Percentiles rank a stretch among this genome's conserved stretches.
Conservation (phyloP, 768 basidiomycete species). For the Macrolepiota dolichaula region DNA sequence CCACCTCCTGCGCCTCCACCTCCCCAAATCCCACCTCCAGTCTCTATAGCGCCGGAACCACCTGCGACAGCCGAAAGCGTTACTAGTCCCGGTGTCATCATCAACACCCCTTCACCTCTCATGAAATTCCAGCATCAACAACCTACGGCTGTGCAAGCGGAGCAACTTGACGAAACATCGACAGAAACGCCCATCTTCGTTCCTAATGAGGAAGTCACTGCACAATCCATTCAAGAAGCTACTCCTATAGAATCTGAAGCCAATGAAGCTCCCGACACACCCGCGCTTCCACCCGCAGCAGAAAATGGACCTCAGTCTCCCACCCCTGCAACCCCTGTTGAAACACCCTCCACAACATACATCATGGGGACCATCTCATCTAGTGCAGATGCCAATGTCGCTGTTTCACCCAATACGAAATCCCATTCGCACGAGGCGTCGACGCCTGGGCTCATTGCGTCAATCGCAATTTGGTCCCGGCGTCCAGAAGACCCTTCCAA, state of each 20-base stretch:
- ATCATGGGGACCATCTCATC: constrained; percentile 24
- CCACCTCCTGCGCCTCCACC: constrained; percentile 5
- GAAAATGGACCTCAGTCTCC: neutral
- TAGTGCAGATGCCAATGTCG: neutral
- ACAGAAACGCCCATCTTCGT: neutral
- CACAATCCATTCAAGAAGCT: neutral
- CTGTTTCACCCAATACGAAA: constrained; percentile 6
- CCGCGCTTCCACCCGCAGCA: neutral
- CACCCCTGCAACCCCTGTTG: constrained; percentile 7
- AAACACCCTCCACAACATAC: constrained; percentile 18
- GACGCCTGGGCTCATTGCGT: constrained; percentile 15
- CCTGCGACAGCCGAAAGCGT: neutral
- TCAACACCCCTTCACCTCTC: neutral
- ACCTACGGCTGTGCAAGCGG: neutral
- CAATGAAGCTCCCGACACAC: neutral
- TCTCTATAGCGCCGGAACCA: neutral
- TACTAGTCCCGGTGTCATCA: neutral
- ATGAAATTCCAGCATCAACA: neutral
- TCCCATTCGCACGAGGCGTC: constrained; percentile 12
- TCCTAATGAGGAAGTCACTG: neutral
- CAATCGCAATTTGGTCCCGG: constrained; percentile 72
- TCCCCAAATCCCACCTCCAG: neutral
- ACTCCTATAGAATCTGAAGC: neutral
- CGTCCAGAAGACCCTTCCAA: constrained; percentile 59
- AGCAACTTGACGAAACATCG: neutral